Evolutionary conservation across 129 eudicot species (phyloP).

Genomic region (Daucus carota): DH1_v3.0 NC_030381.2:56134001-56134500

Average conservation of each 20-base stretch:
- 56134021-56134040: neutral
- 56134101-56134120: neutral
- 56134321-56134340: constrained; percentile 3
- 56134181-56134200: neutral
- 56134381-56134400: neutral
- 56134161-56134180: neutral
- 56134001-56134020: neutral
- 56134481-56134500: neutral
- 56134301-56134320: neutral
- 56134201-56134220: neutral
- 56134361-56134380: neutral
- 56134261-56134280: neutral
- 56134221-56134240: neutral
- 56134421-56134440: neutral
- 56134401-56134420: neutral
- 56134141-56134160: neutral
- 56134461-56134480: neutral
- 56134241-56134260: neutral
- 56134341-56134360: neutral
- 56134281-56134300: neutral
- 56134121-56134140: neutral
- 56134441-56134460: neutral
- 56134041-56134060: neutral
- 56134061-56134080: neutral
- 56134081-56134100: neutral